phyloP scores from a whole-genome alignment of 805 yeast species.

The Kluyveromyces starmeri region DNA sequence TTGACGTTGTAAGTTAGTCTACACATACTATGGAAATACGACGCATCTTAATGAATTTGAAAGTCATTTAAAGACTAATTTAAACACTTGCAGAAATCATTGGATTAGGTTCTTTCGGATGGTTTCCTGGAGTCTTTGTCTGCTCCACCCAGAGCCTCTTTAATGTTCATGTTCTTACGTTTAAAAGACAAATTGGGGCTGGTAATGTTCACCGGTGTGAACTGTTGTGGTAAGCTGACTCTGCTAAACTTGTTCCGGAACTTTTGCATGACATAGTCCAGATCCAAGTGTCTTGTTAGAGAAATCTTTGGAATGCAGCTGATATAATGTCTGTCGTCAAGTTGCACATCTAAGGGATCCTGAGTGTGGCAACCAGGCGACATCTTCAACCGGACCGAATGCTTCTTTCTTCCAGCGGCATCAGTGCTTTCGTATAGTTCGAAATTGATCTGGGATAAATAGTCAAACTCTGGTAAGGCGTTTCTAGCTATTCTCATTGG shows the following conservation, averaged over 20 bases:
- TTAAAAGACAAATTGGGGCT: slow-evolving; percentile 42
- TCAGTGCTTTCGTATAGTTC: slow-evolving; percentile 84
- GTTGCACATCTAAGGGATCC: slow-evolving; percentile 92
- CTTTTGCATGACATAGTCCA: slow-evolving; percentile 78
- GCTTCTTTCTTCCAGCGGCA: slow-evolving; percentile 63
- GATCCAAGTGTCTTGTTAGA: slow-evolving; percentile 85
- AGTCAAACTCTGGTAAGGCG: slow-evolving; percentile 93
- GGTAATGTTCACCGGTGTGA: slow-evolving; percentile 80
- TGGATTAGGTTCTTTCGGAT: no score
- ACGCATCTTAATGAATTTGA: no score
- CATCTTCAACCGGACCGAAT: slow-evolving; percentile 81
- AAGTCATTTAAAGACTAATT: no score
- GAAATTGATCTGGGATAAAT: slow-evolving; percentile 86
- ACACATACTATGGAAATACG: no score
- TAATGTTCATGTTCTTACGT: slow-evolving; percentile 11
- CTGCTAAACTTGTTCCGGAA: slow-evolving; percentile 74
- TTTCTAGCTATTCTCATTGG: slow-evolving; percentile 95
- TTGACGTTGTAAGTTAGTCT: no score
- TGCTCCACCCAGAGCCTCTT: no score
- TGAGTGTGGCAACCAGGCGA: slow-evolving; percentile 98
- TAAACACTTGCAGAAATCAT: no score
- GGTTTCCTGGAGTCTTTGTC: no score
- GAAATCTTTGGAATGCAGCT: slow-evolving; percentile 90
- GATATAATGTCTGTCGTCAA: slow-evolving; percentile 93
- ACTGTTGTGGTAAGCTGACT: slow-evolving; percentile 83